Evolutionary conservation across 495 filamentous ascomycete genomes (phyloP), one percentile per base, ranked within the genome.

Genomic region (Talaromyces nanjingensis): DNA sequence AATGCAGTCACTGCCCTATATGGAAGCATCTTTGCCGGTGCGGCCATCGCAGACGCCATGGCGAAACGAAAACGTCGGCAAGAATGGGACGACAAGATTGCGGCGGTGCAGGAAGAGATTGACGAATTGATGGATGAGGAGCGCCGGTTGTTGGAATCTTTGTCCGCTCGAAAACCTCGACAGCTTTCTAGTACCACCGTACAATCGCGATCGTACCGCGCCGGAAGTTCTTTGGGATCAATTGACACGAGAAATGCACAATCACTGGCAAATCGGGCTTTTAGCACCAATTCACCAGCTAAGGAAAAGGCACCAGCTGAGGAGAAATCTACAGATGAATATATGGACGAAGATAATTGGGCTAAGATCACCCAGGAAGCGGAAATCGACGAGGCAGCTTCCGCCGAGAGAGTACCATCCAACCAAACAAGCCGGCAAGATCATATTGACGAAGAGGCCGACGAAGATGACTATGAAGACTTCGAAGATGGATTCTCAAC

Each of bases 1-100:
- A 86, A 89, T 73, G 76, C 87, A 16, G 86, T 89, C 63, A 91
- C 89, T 3, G 83, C 87, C 12, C 81, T 85, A 65, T 91, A 91
- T 68, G 86, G 87, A 3, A 85, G 87, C 61, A 86, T 91, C 42
- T 85, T 91, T 63, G 88, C 86, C 2, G 84, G 85, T n/a, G 91
- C 89, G 1, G 83, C 87, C 42, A 73, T 89, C 2, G 77, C 83
- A 29, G 90, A 92, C 74, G 84, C 84, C 1, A 78, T 77, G 59
- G 79, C 76, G 5, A 92, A 92, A 72, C 77, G 84, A 55, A 70
- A 79, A 63, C 81, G 86, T 62, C 82, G 82, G 58, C 75, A 79
- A 63, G 82, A 90, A 68, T 88, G 88, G 79, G 86, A 91, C 62
- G 77, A 81, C 66, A 79, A 78, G 66, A 79, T 81, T 31, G 77